Percentiles rank a stretch among this genome's conserved stretches.
Conservation (phyloP, 2,329 filamentous ascomycete genomes). For the Scedosporium minutisporum region DNA sequence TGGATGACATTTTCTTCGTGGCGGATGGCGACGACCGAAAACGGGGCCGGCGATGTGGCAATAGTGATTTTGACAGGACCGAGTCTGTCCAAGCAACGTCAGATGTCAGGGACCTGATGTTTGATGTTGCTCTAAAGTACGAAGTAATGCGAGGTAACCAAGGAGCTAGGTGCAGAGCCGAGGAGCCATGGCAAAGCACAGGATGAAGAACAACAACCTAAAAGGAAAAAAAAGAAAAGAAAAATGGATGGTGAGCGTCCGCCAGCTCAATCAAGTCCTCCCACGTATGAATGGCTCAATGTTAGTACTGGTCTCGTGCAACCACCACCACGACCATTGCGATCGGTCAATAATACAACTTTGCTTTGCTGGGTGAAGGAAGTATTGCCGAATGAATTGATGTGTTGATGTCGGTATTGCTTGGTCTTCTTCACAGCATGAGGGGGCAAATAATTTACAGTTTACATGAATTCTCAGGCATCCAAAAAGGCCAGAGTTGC, state of each 20-base stretch:
- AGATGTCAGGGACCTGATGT: not conserved
- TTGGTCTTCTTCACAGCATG: too few relatives aligned
- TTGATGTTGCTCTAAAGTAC: not conserved
- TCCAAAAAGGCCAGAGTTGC: too few relatives aligned
- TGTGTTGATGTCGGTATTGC: too few relatives aligned
- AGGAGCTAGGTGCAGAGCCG: not conserved
- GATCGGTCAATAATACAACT: not conserved
- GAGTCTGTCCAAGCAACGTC: not conserved
- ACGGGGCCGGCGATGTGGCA: not conserved
- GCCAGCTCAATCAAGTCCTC: not conserved
- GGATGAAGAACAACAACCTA: not conserved
- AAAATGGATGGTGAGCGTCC: not conserved
- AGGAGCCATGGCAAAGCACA: not conserved
- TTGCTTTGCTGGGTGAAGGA: not conserved
- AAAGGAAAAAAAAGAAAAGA: not conserved
- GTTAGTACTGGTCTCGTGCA: not conserved
- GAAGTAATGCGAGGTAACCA: not conserved
- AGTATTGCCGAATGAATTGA: too few relatives aligned
- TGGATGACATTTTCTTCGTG: slow-evolving; percentile 1
- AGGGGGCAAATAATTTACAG: too few relatives aligned
- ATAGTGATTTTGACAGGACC: not conserved
- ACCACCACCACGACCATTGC: not conserved
- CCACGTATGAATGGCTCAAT: not conserved
- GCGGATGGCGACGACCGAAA: not conserved
- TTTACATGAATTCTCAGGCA: too few relatives aligned